Evolutionary conservation across 106 monocot genomes (phyloP).

Genomic region (Dioscorea zingiberensis): DNA sequence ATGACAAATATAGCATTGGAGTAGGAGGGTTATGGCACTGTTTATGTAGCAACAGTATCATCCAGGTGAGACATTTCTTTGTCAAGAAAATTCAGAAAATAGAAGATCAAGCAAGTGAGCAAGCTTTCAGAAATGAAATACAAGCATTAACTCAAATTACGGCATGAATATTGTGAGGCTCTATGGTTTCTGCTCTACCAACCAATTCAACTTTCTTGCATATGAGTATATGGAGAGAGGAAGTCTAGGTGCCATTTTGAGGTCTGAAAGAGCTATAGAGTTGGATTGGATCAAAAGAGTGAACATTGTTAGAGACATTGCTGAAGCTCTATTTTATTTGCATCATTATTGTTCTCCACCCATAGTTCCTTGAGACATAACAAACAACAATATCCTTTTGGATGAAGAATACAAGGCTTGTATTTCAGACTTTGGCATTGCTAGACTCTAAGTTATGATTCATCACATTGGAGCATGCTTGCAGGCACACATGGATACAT

Average conservation of each 20-base stretch:
- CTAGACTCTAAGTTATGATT: conserved; percentile 28
- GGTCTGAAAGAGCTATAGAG: no score
- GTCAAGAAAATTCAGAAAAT: no score
- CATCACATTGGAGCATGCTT: conserved; percentile 32
- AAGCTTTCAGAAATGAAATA: no score
- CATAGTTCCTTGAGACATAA: conserved; percentile 38
- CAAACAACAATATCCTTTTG: conserved; percentile 27
- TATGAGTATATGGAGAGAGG: no score
- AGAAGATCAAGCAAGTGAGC: no score
- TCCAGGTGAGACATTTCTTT: conserved; percentile 2
- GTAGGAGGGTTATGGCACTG: conserved; percentile 14
- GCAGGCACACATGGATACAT: conserved; percentile 43
- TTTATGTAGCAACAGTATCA: conserved; percentile 25
- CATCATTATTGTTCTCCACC: conserved; percentile 31
- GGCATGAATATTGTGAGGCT: no score
- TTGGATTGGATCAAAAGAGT: conserved; percentile 33
- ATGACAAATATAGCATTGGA: conserved; percentile 26
- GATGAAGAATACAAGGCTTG: conserved; percentile 22
- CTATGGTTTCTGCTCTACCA: no score
- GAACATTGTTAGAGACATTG: conserved; percentile 17
- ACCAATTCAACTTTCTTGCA: no score
- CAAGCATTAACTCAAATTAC: no score
- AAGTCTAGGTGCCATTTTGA: no score
- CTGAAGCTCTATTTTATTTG: conserved; percentile 32
- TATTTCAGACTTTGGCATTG: conserved; percentile 38